Conservation (phyloP, 495 filamentous ascomycete species). For the Saxophila tyrrhenica region DNA sequence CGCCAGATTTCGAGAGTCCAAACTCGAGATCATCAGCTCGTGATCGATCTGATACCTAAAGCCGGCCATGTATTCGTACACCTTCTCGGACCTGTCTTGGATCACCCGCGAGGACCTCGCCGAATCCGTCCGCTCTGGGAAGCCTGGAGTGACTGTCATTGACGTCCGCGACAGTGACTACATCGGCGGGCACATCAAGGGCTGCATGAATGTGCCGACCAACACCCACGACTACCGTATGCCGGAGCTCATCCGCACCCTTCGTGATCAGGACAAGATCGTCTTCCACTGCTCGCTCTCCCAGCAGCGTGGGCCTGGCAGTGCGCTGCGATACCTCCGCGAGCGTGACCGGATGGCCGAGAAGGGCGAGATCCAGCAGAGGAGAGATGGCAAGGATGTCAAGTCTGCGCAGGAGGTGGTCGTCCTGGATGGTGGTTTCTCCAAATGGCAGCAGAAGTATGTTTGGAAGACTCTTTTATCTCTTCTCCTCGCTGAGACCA, state of each 20-base stretch:
- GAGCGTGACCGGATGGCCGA: constrained; percentile 43
- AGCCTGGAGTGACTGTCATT: constrained; percentile 55
- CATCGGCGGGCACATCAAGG: constrained; percentile 78
- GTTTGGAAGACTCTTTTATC: constrained; percentile 8
- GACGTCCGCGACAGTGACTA: constrained; percentile 90
- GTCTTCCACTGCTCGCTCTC: constrained; percentile 94
- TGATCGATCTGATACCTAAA: too few relatives aligned
- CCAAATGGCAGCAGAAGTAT: constrained; percentile 78
- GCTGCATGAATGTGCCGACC: constrained; percentile 64
- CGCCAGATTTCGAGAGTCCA: too few relatives aligned
- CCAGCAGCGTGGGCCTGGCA: constrained; percentile 70
- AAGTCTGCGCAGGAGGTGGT: constrained; percentile 48
- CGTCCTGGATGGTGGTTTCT: constrained; percentile 78
- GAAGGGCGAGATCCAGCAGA: constrained; percentile 27
- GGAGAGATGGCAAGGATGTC: constrained; percentile 16
- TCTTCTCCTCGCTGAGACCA: constrained; percentile 22
- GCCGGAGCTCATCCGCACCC: constrained; percentile 68
- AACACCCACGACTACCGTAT: constrained; percentile 58
- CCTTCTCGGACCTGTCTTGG: constrained; percentile 50
- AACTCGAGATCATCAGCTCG: too few relatives aligned
- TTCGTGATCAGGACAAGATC: constrained; percentile 67
- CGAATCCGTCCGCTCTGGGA: constrained; percentile 40
- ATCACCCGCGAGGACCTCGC: constrained; percentile 54
- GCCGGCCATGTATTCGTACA: constrained; percentile 47
- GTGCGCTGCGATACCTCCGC: constrained; percentile 57